Base-by-base conservation (phyloP, 352 stramenopile species). In the Saprolegnia parasitica region DNA sequence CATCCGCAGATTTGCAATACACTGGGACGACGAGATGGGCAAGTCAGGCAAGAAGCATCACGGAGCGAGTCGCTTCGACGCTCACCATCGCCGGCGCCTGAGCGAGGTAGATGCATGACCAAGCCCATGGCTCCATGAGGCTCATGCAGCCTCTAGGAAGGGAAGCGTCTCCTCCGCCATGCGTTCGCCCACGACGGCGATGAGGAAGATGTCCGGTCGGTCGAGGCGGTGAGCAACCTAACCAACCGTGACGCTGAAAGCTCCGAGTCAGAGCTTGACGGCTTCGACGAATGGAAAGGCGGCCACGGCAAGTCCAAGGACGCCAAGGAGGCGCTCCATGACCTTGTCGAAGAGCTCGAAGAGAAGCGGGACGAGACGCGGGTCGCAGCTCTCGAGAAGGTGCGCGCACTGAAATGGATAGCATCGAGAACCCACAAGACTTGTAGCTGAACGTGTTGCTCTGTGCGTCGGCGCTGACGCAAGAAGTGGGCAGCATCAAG, bases 281-380 rank as follows among this genome's bases (percentile, higher is more conserved):
- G 73, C 64, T 72, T 81, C 46, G 35, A 78, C 39, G 79, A 88
- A 73, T 86, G 75, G 73, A 78, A 88, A 56, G n/a, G 21, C 13
- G 23, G 24, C 21, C 67, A 78, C 63, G 70, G 77, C 23, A 56
- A 55, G 3, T 21, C 32, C 45, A 46, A 18, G 23, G 75, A 76
- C 18, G 74, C 75, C 40, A 64, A 80, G n/a, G 65, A 75, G 10
- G 78, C 81, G 37, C 76, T 88, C 23, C 78, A 88, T 52, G 72
- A 77, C 5, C 77, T 77, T 6, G 77, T 88, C 26, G 81, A 86
- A 52, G 72, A 84, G 65, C 78, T 89, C 49, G 73, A 50, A 21
- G 81, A 89, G 74, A 89, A 89, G 75, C 78, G 81, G 49, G 81
- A 89, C 64, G 75, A 74, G 20, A 83, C 75, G 47, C 87, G 87